Base-by-base conservation (phyloP, 148 eudicot genomes). In the Amaranthus palmeri region DNA sequence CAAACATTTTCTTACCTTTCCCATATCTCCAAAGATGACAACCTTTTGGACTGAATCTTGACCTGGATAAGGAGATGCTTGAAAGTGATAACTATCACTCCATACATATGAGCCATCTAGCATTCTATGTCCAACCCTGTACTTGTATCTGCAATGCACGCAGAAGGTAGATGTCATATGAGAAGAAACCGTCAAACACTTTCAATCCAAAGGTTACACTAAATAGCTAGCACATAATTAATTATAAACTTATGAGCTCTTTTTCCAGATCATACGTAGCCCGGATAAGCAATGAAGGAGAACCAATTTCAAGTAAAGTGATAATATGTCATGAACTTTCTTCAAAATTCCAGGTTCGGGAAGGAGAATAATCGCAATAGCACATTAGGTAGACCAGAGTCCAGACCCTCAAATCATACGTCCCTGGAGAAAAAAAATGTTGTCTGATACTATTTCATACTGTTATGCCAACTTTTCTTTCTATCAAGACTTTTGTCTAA, bases 1-100 rank as follows among this genome's bases (percentile, higher is more conserved):
- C n/a, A n/a, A n/a, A n/a, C n/a, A n/a, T 11, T 57, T 15, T 12
- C 81, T 76, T 65, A 91, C 93, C 97, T 91, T 88, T 79, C 97
- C 97, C 97, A 91, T 83, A 76, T 91, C 97, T 15, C 97, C 93
- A 70, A 88, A 91, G 62, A 91, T 82, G 83, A 87, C 68, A n/a
- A 88, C 84, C 40, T 84, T 81, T 49, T 88, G 93, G 17, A 84
- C 51, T 49, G 97, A 91, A 68, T 76, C 79, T 68, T 91, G 97
- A 59, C 97, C 97, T 7, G 97, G 97, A 72, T 84, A 88, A 68
- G 97, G 97, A 60, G 97, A 88, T 49, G 92, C 84, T 81, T 59
- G 85, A 72, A 91, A 91, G 18, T 82, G 79, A 78, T 88, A 83
- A 18, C n/a, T 44, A 40, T 70, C 74, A 82, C 92, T 87, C 88